Evolutionary conservation across 495 filamentous ascomycete species (phyloP).

Genomic region (Daldinia concentrica): DNA sequence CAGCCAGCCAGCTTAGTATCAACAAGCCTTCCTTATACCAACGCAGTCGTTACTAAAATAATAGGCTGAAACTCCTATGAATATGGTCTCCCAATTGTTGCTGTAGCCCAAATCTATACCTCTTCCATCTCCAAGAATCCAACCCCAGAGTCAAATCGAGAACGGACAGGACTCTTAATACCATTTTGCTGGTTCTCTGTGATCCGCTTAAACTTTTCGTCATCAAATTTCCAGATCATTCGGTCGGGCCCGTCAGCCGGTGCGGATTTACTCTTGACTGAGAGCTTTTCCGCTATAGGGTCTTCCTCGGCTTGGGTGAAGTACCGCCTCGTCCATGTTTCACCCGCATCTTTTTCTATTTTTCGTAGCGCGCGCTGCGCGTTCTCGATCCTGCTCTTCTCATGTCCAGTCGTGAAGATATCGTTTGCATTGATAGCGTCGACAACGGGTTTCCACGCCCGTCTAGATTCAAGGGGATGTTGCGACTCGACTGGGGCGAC

Average conservation of each 20-base stretch:
- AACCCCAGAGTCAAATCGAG: slow-evolving; percentile 47
- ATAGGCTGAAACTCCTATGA: slow-evolving; percentile 1
- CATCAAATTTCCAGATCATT: slow-evolving; percentile 49
- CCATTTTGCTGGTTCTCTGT: slow-evolving; percentile 27
- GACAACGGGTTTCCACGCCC: slow-evolving; percentile 81
- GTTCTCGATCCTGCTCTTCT: slow-evolving; percentile 84
- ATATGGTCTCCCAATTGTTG: neutral
- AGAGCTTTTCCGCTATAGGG: slow-evolving; percentile 36
- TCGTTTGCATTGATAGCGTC: slow-evolving; percentile 74
- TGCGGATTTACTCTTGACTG: slow-evolving; percentile 13
- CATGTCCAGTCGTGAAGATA: slow-evolving; percentile 72
- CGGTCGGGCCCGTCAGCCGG: slow-evolving; percentile 6
- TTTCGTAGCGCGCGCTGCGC: slow-evolving; percentile 77
- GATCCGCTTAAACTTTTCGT: slow-evolving; percentile 40
- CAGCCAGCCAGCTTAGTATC: neutral
- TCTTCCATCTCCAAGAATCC: slow-evolving; percentile 30
- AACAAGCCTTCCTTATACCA: neutral
- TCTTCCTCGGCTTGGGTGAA: slow-evolving; percentile 59
- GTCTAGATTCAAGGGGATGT: slow-evolving; percentile 77
- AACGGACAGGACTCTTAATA: slow-evolving; percentile 43
- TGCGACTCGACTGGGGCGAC: slow-evolving; percentile 77
- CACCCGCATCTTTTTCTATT: slow-evolving; percentile 71
- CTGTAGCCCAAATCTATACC: neutral
- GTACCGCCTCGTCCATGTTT: slow-evolving; percentile 78
- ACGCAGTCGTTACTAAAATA: neutral